Percentiles rank a stretch among this genome's conserved stretches.
phyloP scores from a whole-genome alignment of 805 yeast genomes.

The Candida vaughaniae region DNA sequence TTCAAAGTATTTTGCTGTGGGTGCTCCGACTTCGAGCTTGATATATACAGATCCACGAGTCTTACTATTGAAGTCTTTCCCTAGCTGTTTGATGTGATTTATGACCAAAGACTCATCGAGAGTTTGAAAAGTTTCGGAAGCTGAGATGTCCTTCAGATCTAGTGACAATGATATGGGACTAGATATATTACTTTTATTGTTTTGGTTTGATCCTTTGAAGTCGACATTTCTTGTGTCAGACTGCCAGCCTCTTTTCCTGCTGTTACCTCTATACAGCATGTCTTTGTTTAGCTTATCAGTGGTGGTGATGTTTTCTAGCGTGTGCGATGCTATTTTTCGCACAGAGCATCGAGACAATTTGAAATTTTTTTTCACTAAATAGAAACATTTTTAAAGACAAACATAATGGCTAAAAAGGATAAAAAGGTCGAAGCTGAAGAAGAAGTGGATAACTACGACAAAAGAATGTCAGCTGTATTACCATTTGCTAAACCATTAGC shows the following conservation, averaged over 20 bases:
- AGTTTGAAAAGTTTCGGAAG: neutral
- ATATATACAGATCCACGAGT: constrained; percentile 6
- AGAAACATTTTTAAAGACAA: constrained; percentile 18
- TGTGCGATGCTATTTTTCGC: constrained; percentile 2
- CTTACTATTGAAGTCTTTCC: constrained; percentile 2
- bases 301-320: no score
- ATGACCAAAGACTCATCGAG: constrained; percentile 3
- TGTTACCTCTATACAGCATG: constrained; percentile 3
- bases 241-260: no score
- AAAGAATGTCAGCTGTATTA: constrained; percentile 83
- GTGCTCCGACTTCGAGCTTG: constrained; percentile 16
- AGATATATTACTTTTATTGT: no score
- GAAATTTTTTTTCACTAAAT: constrained; percentile 1
- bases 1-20: constrained; percentile 28
- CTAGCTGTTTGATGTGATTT: constrained; percentile 1
- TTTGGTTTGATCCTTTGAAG: no score
- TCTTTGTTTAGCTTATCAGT: neutral
- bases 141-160: neutral
- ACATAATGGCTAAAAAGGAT: constrained; percentile 45
- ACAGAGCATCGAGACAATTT: constrained; percentile 6
- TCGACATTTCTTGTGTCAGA: no score
- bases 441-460: constrained; percentile 82
- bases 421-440: constrained; percentile 44
- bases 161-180: no score
- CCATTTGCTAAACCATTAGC: constrained; percentile 96